Evolutionary conservation across 2,329 filamentous ascomycete genomes (phyloP), one percentile per base, ranked within the genome.

Genomic region (Mycosphaerella sp.): DNA sequence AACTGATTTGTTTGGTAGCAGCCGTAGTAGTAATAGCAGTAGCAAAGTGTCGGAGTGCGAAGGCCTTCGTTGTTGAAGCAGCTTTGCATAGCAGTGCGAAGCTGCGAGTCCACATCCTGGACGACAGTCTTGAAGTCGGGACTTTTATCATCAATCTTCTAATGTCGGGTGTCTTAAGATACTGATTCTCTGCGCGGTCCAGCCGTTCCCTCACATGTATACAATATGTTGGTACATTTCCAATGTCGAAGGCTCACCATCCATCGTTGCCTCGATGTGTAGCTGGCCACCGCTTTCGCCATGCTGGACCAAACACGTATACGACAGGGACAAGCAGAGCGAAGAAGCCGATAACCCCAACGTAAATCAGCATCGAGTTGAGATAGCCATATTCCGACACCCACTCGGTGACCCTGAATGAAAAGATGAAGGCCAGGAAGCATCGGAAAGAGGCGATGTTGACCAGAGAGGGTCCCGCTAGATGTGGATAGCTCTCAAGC

Each of bases 381-480:
- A 64, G 48, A 45, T 64, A 65, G 10, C 63, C 64, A 4, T 61
- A 50, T 16, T 62, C 41, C 1, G 61, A 56, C 0, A 65, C 54
- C 64, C 63, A 66, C 39, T 63, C 59, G 1, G 58, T 60, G 0
- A 60, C 56, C 16, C 57, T 52, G 52, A 66, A 66, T 13, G 54
- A 58, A 25, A 66, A 50, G 28, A 60, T 54, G 39, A 66, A 66
- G 16, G 62, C 64, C 17, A 66, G 57, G 41, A 66, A 43, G 50
- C 63, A 65, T 8, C 64, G 49, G 53, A 64, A 66, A 14, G 56
- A 61, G 9, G 64, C 61, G 37, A 66, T 62, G 49, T 66, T 66
- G 52, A 65, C 64, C 6, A 66, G 53, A 6, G 62, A 59, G 4
- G 64, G 64, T 7, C 64, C 64, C 6, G 64, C 64, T 49, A 64